Evolutionary conservation across 139 green algal species (phyloP).

Genomic region (Ettlia oleoabundans): DNA sequence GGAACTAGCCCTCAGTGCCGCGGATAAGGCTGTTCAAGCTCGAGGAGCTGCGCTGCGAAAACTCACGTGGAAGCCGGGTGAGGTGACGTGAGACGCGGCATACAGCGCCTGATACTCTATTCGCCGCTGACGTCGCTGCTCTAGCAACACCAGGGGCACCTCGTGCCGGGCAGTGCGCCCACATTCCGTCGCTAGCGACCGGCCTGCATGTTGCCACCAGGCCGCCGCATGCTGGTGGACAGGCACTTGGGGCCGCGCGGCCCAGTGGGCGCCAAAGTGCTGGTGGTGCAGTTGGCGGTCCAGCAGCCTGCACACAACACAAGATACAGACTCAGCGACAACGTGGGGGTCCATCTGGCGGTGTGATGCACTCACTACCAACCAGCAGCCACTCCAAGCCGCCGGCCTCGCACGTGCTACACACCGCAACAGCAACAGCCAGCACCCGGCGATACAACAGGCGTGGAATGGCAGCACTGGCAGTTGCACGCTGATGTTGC

Average conservation of each 20-base stretch:
- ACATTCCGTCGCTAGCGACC: constrained; percentile 20
- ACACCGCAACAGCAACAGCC: not conserved
- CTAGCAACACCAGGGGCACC: constrained; percentile 36
- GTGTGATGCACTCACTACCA: too few species aligned
- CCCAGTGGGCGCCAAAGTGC: constrained; percentile 52
- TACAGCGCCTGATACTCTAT: constrained; percentile 54
- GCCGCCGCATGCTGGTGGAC: constrained; percentile 35
- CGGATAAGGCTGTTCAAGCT: too few species aligned
- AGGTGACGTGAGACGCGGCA: not conserved
- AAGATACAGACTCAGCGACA: too few species aligned
- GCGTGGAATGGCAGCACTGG: too few species aligned
- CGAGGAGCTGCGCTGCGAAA: too few species aligned
- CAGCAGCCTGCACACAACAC: constrained; percentile 33
- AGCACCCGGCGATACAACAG: too few species aligned
- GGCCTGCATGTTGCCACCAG: constrained; percentile 64
- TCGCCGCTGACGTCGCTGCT: constrained; percentile 18
- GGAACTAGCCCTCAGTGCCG: too few species aligned
- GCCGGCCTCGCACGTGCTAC: too few species aligned
- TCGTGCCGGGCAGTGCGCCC: constrained; percentile 23
- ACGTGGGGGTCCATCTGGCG: too few species aligned
- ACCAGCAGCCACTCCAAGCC: too few species aligned
- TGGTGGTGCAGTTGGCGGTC: constrained; percentile 48
- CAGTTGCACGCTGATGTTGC: too few species aligned
- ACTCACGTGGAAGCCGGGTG: constrained; percentile 34
- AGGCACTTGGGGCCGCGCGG: constrained; percentile 42